These are phyloP conservation scores for Heterobasidion irregulare DNA, from an alignment of 1,284 basidiomycete genomes.

Conservation along the genomic window DNA sequence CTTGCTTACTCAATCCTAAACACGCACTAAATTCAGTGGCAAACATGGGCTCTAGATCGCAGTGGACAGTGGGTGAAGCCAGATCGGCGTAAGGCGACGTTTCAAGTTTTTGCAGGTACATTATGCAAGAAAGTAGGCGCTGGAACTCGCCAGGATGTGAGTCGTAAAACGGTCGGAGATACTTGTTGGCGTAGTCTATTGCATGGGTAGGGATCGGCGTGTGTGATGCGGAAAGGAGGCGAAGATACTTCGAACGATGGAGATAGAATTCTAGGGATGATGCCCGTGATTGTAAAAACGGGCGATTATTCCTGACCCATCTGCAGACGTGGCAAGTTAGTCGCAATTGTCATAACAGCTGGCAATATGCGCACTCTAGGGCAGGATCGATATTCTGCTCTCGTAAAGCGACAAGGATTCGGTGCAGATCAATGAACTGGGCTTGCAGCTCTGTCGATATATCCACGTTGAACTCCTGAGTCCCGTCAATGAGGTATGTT, in stretches of 20 bases:
- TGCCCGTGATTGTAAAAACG: slow-evolving; percentile 57
- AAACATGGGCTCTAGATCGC: slow-evolving; percentile 76
- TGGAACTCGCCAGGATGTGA: slow-evolving; percentile 63
- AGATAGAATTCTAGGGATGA: slow-evolving; percentile 82
- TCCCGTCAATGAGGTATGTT: background rate
- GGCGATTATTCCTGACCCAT: slow-evolving; percentile 66
- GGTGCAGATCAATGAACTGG: slow-evolving; percentile 67
- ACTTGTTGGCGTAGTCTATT: slow-evolving; percentile 66
- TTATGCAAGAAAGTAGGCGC: slow-evolving; percentile 69
- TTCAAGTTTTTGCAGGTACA: slow-evolving; percentile 65
- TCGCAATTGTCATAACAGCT: slow-evolving; percentile 2
- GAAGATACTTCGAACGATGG: slow-evolving; percentile 81
- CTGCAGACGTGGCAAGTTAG: slow-evolving; percentile 27
- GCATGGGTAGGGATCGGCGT: slow-evolving; percentile 49
- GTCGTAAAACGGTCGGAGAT: slow-evolving; percentile 61
- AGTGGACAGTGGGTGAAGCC: slow-evolving; percentile 58
- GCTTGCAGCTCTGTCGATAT: slow-evolving; percentile 49
- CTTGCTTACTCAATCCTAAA: slow-evolving; percentile 81
- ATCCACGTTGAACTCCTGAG: slow-evolving; percentile 62
- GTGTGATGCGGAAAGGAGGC: slow-evolving; percentile 53
- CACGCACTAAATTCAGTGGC: slow-evolving; percentile 85
- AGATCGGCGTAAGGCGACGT: slow-evolving; percentile 72
- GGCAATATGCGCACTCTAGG: slow-evolving; percentile 45
- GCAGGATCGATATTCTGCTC: slow-evolving; percentile 66
- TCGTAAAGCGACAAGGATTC: slow-evolving; percentile 63